phyloP scores from a whole-genome alignment of 169 alveolate genomes.

The Eimeria zaria region DNA sequence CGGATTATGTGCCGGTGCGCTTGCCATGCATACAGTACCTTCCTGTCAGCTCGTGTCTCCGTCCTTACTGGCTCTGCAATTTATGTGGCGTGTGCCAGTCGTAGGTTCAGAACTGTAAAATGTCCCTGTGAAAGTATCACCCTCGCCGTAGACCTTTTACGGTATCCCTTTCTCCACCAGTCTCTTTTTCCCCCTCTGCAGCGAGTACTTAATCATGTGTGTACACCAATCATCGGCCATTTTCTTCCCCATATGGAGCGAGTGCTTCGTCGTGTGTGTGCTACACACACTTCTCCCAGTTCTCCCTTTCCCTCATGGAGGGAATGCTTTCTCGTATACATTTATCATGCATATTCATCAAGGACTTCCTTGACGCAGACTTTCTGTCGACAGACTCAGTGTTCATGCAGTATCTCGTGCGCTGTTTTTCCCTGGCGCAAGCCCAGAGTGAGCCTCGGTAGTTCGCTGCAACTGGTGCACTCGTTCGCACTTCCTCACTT shows the following conservation, averaged over 20 bases:
- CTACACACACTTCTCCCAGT: no score
- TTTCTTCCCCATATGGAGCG: no score
- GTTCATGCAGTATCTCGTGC: not conserved
- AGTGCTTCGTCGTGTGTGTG: no score
- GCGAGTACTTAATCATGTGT: not conserved
- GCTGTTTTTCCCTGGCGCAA: not conserved
- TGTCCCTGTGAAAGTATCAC: not conserved
- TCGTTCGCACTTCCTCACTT: not conserved
- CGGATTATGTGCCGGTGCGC: not conserved
- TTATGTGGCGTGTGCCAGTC: not conserved
- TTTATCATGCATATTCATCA: not conserved
- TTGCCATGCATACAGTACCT: not conserved
- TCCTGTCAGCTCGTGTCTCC: not conserved
- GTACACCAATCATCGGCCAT: no score
- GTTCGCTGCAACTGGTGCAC: not conserved
- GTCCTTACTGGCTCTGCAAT: not conserved
- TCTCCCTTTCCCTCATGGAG: not conserved
- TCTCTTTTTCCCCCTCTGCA: not conserved
- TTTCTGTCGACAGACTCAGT: not conserved
- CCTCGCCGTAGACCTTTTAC: not conserved
- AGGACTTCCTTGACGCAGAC: not conserved
- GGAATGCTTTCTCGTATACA: not conserved
- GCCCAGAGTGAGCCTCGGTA: not conserved
- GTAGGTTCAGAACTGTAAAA: not conserved
- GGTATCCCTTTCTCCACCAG: not conserved